Evolutionary conservation across 129 eudicot genomes (phyloP).

Genomic region (Helianthus tuberosus): DNA sequence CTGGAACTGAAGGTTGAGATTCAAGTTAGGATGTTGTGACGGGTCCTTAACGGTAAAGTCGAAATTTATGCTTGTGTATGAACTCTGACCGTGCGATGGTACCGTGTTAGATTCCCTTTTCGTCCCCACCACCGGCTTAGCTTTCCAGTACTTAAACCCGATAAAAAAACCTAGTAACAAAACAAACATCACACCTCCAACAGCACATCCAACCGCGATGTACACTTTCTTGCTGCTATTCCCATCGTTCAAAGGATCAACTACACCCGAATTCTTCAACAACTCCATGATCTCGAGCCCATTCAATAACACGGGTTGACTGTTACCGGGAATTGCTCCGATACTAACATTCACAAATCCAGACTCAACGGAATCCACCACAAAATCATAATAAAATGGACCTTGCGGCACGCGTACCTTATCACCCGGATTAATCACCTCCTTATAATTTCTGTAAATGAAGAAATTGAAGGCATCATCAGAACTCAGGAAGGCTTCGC

Average conservation of each 20-base stretch:
- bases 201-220: conserved; percentile 40
- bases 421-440: background rate
- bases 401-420: background rate
- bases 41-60: conserved; percentile 32
- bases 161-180: conserved; percentile 31
- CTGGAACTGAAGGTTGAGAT: conserved; percentile 48
- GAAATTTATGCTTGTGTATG: conserved; percentile 30
- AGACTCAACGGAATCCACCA: conserved; percentile 42
- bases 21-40: conserved; percentile 23
- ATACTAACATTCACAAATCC: conserved; percentile 43
- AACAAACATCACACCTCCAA: conserved; percentile 43
- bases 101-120: conserved; percentile 26
- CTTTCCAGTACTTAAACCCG: conserved; percentile 27
- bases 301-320: conserved; percentile 38
- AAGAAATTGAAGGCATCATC: conserved; percentile 35
- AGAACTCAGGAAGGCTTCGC: background rate
- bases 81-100: conserved; percentile 39
- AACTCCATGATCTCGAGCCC: conserved; percentile 66
- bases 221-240: background rate
- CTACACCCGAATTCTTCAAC: background rate
- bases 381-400: conserved; percentile 50
- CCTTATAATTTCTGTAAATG: conserved; percentile 7
- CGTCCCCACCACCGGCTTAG: conserved; percentile 25
- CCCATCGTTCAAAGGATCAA: background rate
- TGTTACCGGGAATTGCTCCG: conserved; percentile 21